A percentile compares a stretch with the other conserved stretches of the same genome.
phyloP scores from a whole-genome alignment of 371 early-diverging fungal species.

The Circinella umbellata region DNA sequence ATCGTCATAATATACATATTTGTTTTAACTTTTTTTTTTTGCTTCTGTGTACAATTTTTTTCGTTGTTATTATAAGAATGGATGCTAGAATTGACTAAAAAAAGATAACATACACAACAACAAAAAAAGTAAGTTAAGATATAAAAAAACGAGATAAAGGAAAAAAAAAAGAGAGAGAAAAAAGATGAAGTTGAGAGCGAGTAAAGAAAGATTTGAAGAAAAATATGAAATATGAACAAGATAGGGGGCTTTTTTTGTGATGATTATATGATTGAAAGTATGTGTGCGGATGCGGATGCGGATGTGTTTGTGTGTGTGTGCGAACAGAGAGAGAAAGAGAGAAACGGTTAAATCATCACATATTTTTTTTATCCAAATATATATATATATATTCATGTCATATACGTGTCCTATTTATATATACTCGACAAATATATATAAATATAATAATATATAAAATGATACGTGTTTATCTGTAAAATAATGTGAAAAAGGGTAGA shows the following conservation, averaged over 20 bases:
- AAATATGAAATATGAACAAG: slow-evolving; percentile 8
- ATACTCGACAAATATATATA: too few relatives aligned
- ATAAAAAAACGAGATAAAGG: neutral
- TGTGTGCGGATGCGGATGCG: too few relatives aligned
- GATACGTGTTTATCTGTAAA: neutral
- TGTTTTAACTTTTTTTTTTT: neutral
- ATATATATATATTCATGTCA: too few relatives aligned
- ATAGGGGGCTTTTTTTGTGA: neutral
- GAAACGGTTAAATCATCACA: too few relatives aligned
- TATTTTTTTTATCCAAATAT: too few relatives aligned
- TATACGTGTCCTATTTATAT: too few relatives aligned
- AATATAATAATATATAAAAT: neutral
- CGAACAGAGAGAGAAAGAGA: too few relatives aligned
- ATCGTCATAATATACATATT: neutral
- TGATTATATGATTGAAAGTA: neutral
- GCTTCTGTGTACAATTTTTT: neutral
- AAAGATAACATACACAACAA: slow-evolving; percentile 8
- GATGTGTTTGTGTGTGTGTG: neutral
- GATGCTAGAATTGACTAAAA: slow-evolving; percentile 5
- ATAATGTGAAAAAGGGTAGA: too few relatives aligned
- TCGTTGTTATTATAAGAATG: neutral
- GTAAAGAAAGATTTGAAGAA: neutral
- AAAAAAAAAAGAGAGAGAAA: neutral
- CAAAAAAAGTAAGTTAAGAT: slow-evolving; percentile 1
- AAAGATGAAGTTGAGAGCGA: neutral